Conservation (phyloP, 495 filamentous ascomycete species). For the Penicillium flavigenum region DNA sequence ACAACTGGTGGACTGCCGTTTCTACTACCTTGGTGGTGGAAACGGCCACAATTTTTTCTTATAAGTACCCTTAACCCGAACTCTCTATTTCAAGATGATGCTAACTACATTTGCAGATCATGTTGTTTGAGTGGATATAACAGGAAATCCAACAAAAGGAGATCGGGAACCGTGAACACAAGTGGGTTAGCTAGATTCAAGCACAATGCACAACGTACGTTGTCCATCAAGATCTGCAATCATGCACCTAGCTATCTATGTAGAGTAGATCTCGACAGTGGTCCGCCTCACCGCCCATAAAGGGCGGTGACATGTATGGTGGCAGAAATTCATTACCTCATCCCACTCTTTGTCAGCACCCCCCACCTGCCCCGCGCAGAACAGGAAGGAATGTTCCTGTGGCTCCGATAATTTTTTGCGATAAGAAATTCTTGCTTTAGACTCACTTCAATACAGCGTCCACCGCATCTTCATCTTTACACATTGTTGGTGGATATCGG, state of each 20-base stretch:
- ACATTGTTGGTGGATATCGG: too few species aligned
- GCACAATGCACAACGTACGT: neutral
- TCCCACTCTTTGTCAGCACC: constrained; percentile 24
- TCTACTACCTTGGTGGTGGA: constrained; percentile 38
- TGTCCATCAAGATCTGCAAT: neutral
- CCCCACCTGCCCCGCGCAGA: constrained; percentile 41
- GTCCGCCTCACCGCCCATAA: neutral
- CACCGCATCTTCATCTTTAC: too few species aligned
- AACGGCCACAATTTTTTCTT: constrained; percentile 55
- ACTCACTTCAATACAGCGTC: neutral
- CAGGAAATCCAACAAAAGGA: neutral
- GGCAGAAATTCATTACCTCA: constrained; percentile 2
- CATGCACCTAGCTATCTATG: neutral
- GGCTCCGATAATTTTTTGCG: constrained; percentile 25
- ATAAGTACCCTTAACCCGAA: constrained; percentile 55
- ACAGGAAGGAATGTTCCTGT: constrained; percentile 42
- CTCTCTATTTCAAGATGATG: constrained; percentile 15
- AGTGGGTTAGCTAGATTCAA: neutral
- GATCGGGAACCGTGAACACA: neutral
- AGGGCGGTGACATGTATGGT: neutral
- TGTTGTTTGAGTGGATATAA: neutral
- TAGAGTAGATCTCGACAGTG: neutral
- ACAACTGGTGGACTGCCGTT: constrained; percentile 36
- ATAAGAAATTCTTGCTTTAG: constrained; percentile 19
- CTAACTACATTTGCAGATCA: constrained; percentile 32